Evolutionary conservation across 2,329 filamentous ascomycete genomes (phyloP), one percentile per base, ranked within the genome.

Genomic region (Microsporum audouinii): DNA sequence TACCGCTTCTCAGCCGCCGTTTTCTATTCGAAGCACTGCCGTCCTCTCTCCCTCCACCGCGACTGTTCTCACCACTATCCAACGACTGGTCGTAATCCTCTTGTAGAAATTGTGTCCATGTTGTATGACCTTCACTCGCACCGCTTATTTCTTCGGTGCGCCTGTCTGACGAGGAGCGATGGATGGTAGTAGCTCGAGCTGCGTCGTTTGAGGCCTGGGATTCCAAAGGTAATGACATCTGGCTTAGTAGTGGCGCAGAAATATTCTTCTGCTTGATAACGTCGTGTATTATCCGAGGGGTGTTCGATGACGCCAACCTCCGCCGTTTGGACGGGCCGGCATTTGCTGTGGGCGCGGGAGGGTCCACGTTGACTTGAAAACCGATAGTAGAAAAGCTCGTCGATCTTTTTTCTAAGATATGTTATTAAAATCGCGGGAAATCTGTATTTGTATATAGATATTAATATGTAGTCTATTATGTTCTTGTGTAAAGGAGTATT

Each of bases 231-330:
- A 47, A 47, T 47, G 43, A 47, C 43, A 47, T 47, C 43, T n/a
- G 23, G 43, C 17, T 17, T 27, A 47, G 4, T 17, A 23, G 6
- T 8, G 1, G 2, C 8, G 23, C 10, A 7, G 23, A 47, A 47
- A 29, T 36, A 2, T 43, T n/a, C 10, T 27, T 27, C 43, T 27
- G 43, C 7, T 29, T 8, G 43, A 47, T 6, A 47, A 47, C 23
- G 43, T 47, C n/a, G n/a, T 23, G 8, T 27, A 23, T 47, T 47
- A 27, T 47, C 43, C 23, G 43, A 23, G 43, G 47, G 49, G 49
- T 33, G 49, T 53, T 53, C 49, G 69, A 67, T 62, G 69, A 71
- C 65, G 68, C 67, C 67, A 71, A 66, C 68, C 71, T 72, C 71
- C 71, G 68, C 64, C 69, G 68, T 64, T 69, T 68, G 41, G 65